phyloP scores from a whole-genome alignment of 768 basidiomycete genomes.

The Leccinum truebloodii region DNA sequence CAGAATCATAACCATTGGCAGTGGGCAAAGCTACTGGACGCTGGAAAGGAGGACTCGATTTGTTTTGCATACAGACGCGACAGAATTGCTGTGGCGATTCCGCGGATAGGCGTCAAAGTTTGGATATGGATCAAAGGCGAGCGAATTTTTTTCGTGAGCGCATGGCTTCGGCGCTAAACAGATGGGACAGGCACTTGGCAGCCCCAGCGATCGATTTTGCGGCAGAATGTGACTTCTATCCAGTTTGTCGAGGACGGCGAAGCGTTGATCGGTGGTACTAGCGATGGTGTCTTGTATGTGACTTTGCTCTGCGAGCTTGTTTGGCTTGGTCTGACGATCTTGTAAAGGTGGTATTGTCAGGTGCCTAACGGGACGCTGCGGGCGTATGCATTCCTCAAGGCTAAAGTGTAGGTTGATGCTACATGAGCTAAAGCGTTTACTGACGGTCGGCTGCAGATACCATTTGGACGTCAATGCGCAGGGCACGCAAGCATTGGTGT shows the following conservation, averaged over 20 bases:
- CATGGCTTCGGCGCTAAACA: conserved; percentile 4
- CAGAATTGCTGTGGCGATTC: conserved; percentile 63
- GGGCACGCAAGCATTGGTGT: conserved; percentile 54
- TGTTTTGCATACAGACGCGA: conserved; percentile 59
- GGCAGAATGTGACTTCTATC: conserved; percentile 64
- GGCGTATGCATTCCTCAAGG: conserved; percentile 57
- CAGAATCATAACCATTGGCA: conserved; percentile 55
- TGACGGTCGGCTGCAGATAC: conserved; percentile 39
- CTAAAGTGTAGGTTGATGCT: conserved; percentile 50
- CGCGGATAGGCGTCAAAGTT: conserved; percentile 59
- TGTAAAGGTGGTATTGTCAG: conserved; percentile 63
- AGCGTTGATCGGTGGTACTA: conserved; percentile 67
- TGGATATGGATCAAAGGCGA: conserved; percentile 63
- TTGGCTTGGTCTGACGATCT: conserved; percentile 11
- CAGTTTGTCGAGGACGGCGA: conserved; percentile 64
- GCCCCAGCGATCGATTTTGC: conserved; percentile 59
- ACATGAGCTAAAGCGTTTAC: background rate
- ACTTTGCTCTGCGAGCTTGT: background rate
- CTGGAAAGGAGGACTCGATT: conserved; percentile 45
- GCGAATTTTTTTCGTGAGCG: background rate
- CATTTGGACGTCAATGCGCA: conserved; percentile 53
- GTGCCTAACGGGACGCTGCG: conserved; percentile 66
- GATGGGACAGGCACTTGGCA: conserved; percentile 56
- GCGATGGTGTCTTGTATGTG: conserved; percentile 66
- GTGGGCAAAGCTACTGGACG: conserved; percentile 55